Conservation (phyloP, 768 basidiomycete species). For the Lactifluus volemus region DNA sequence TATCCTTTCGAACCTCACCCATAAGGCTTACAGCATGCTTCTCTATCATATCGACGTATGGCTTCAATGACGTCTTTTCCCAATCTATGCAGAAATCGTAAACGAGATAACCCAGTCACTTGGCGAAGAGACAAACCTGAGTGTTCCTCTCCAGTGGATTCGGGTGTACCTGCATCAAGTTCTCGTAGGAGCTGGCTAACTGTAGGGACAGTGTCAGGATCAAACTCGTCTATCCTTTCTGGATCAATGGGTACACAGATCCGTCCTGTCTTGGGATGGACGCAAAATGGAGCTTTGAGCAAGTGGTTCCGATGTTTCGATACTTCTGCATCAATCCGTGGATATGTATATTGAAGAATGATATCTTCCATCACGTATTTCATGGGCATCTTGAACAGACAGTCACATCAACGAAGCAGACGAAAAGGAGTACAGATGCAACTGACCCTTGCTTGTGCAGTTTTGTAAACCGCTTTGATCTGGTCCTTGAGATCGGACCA, state of each 20-base stretch:
- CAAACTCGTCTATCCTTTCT: conserved; percentile 61
- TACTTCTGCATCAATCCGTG: conserved; percentile 93
- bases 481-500: conserved; percentile 58
- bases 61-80: conserved; percentile 79
- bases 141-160: conserved; percentile 8
- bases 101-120: not conserved
- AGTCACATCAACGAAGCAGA: not conserved
- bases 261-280: conserved; percentile 93
- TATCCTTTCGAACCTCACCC: conserved; percentile 45
- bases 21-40: conserved; percentile 52
- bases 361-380: conserved; percentile 70
- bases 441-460: conserved; percentile 29
- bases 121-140: conserved; percentile 9
- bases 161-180: conserved; percentile 40
- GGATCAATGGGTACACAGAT: conserved; percentile 93
- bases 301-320: conserved; percentile 97
- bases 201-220: conserved; percentile 82
- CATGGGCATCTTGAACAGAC: conserved; percentile 26
- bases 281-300: conserved; percentile 94
- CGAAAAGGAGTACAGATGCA: not conserved
- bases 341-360: conserved; percentile 90
- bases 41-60: conserved; percentile 87
- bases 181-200: conserved; percentile 76
- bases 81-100: conserved; percentile 43
- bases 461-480: conserved; percentile 28